phyloP scores from a whole-genome alignment of 805 yeast species.

The Lachancea lanzarotensis region DNA sequence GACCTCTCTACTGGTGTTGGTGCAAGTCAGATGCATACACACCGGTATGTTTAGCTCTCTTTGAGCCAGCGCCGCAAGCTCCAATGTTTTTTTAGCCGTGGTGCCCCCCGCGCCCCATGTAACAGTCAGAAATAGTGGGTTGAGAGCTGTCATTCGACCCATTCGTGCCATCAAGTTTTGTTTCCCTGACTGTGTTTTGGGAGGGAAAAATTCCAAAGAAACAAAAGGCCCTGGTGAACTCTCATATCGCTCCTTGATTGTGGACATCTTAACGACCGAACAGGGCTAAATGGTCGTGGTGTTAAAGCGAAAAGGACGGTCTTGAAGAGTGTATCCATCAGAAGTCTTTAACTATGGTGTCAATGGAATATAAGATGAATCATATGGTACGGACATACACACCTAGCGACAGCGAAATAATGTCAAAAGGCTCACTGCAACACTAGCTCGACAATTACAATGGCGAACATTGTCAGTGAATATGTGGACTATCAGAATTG shows the following conservation, averaged over 20 bases:
- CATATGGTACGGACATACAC: too few species aligned
- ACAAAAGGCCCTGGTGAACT: constrained; percentile 52
- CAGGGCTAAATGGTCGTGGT: neutral
- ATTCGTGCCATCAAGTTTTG: constrained; percentile 80
- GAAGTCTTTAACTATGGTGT: too few species aligned
- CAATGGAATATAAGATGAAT: too few species aligned
- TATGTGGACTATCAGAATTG: too few species aligned
- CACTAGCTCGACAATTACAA: too few species aligned
- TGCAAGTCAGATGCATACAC: constrained; percentile 91
- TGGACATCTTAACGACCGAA: constrained; percentile 11
- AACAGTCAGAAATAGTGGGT: constrained; percentile 84
- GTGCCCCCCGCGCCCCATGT: constrained; percentile 99
- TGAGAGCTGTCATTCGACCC: constrained; percentile 79
- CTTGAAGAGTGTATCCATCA: neutral
- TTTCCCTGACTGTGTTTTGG: constrained; percentile 86
- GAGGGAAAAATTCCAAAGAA: constrained; percentile 95
- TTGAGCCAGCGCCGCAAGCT: constrained; percentile 72
- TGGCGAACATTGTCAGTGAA: too few species aligned
- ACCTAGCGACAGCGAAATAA: too few species aligned
- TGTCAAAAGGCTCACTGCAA: too few species aligned
- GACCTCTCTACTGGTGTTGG: constrained; percentile 72
- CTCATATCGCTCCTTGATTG: constrained; percentile 44
- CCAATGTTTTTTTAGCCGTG: constrained; percentile 78
- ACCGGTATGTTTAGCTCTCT: constrained; percentile 76
- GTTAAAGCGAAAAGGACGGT: neutral